Conservation (phyloP, 192 early-diverging fungal species). For the Geranomyces variabilis region DNA sequence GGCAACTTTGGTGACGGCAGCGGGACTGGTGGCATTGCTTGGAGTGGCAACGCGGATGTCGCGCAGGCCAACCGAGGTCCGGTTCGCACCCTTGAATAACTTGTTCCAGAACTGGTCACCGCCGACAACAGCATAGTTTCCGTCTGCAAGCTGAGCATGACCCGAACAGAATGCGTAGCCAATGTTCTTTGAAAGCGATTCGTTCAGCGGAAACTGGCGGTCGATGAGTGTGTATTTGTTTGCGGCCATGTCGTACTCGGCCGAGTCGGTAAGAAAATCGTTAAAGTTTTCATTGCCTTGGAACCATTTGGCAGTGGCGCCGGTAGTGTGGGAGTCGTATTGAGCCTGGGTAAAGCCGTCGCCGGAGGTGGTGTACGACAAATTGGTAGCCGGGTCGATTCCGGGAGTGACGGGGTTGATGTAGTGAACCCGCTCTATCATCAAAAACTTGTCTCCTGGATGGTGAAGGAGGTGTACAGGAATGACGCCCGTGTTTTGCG, state of each 20-base stretch:
- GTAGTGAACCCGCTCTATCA: constrained; percentile 23
- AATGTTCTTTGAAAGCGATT: constrained; percentile 6
- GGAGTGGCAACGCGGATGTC: constrained; percentile 21
- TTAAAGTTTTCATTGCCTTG: constrained; percentile 8
- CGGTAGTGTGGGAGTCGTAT: not conserved
- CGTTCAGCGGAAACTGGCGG: constrained; percentile 11
- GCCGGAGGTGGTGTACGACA: not conserved
- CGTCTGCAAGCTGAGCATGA: constrained; percentile 22
- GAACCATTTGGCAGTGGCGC: constrained; percentile 14
- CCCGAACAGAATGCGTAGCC: constrained; percentile 32
- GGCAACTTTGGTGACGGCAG: not conserved
- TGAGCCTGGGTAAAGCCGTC: not conserved
- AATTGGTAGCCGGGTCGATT: constrained; percentile 1
- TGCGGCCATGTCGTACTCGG: constrained; percentile 20
- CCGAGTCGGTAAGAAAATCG: constrained; percentile 18
- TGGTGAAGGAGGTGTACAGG: constrained; percentile 3
- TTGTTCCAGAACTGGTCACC: constrained; percentile 32
- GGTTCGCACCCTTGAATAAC: not conserved
- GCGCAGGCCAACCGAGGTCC: constrained; percentile 27
- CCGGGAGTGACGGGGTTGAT: not conserved
- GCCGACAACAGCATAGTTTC: constrained; percentile 14
- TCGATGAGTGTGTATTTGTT: constrained; percentile 22
- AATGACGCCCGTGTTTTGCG: not conserved
- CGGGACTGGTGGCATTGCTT: not conserved
- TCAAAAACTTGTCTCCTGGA: constrained; percentile 19